These are phyloP conservation scores for Gypsophila paniculata DNA, from an alignment of 179 eudicot genomes.

Conservation along the genomic window DNA sequence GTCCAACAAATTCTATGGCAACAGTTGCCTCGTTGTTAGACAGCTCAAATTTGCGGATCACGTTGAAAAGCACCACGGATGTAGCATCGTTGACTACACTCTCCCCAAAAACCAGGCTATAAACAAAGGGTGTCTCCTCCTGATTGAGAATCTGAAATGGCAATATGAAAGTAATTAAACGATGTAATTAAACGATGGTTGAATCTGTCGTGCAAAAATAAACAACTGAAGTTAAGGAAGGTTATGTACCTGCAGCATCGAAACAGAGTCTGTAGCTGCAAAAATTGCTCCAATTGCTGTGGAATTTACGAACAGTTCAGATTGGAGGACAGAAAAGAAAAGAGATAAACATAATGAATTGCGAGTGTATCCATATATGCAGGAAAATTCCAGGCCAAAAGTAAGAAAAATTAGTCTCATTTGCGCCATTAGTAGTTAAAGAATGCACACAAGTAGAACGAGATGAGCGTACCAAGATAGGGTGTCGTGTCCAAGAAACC, in stretches of 20 bases:
- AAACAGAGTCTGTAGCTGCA: slow-evolving; percentile 76
- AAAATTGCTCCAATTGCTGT: slow-evolving; percentile 77
- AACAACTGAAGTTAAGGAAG: not conserved
- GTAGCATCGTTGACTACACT: slow-evolving; percentile 80
- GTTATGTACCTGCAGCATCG: slow-evolving; percentile 63
- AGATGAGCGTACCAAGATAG: slow-evolving; percentile 25
- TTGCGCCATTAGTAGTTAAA: not conserved
- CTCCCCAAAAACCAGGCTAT: slow-evolving; percentile 76
- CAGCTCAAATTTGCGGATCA: slow-evolving; percentile 48
- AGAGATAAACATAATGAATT: not conserved
- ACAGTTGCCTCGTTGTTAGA: slow-evolving; percentile 31
- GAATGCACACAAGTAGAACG: not conserved
- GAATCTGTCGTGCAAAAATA: not conserved
- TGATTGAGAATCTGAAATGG: slow-evolving; percentile 59
- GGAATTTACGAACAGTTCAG: slow-evolving; percentile 11
- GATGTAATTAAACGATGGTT: too few species aligned
- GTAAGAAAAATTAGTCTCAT: not conserved
- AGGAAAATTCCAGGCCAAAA: not conserved
- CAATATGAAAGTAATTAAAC: not conserved
- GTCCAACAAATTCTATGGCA: slow-evolving; percentile 40
- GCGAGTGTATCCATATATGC: not conserved
- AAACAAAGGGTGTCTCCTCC: slow-evolving; percentile 59
- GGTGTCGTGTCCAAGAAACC: slow-evolving; percentile 23
- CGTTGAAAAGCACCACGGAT: slow-evolving; percentile 67
- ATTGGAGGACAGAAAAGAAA: not conserved